Conservation (phyloP, 371 early-diverging fungal species). For the Rhizopus delemar region DNA sequence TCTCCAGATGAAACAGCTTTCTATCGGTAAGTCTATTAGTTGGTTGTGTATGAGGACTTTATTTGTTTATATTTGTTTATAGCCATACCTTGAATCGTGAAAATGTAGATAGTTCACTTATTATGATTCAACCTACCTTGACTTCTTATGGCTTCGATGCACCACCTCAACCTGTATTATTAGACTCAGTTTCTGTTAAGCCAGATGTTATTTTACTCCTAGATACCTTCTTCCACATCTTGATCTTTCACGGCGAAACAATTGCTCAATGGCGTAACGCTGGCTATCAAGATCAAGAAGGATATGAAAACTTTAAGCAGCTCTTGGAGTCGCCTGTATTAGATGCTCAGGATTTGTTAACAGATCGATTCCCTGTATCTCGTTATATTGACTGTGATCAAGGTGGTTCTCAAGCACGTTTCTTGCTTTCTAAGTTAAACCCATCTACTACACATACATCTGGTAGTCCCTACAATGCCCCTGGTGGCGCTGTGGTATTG, state of each 20-base stretch:
- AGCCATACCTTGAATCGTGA: conserved; percentile 93
- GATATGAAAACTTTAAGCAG: conserved; percentile 83
- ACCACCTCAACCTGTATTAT: conserved; percentile 91
- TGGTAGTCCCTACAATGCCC: conserved; percentile 64
- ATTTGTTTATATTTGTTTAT: conserved; percentile 12
- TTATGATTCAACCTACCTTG: conserved; percentile 99
- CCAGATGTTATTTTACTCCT: conserved; percentile 96
- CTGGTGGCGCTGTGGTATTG: conserved; percentile 84
- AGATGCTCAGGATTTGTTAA: conserved; percentile 90
- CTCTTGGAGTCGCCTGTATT: conserved; percentile 87
- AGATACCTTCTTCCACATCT: conserved; percentile 84
- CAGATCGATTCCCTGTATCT: conserved; percentile 97
- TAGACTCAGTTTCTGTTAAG: conserved; percentile 98
- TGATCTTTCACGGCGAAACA: conserved; percentile 53
- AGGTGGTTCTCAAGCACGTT: conserved; percentile 98
- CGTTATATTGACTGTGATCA: conserved; percentile 98
- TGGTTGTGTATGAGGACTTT: background rate
- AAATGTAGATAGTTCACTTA: conserved; percentile 93
- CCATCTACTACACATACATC: conserved; percentile 94
- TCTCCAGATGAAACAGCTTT: conserved; percentile 99
- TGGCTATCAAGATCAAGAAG: conserved; percentile 54
- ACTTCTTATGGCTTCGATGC: conserved; percentile 91
- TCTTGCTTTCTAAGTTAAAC: conserved; percentile 98
- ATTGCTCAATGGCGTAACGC: conserved; percentile 71
- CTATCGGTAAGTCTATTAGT: conserved; percentile 52